A percentile compares a stretch with the other conserved stretches of the same genome.
phyloP scores from a whole-genome alignment of 495 filamentous ascomycete species.

The Sordaria brevicollis region DNA sequence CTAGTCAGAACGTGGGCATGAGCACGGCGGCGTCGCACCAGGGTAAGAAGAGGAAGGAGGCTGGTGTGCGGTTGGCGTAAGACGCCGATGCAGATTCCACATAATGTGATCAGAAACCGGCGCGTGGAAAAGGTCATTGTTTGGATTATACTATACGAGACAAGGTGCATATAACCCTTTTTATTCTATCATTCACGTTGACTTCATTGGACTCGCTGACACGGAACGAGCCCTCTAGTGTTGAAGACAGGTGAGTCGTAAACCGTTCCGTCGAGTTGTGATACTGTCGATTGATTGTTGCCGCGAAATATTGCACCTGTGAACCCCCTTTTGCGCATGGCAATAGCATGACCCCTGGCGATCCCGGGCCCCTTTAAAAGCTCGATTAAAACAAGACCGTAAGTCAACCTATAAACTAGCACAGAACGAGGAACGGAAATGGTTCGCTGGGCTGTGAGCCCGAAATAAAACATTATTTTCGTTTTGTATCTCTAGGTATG shows the following conservation, averaged over 20 bases:
- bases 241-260: not conserved
- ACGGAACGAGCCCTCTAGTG: not conserved
- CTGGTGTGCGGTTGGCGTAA: conserved; percentile 76
- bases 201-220: not conserved
- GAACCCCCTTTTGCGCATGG: not conserved
- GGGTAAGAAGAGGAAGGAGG: conserved; percentile 76
- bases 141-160: not conserved
- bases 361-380: not conserved
- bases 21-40: conserved; percentile 63
- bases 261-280: not conserved
- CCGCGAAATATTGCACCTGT: not conserved
- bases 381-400: not conserved
- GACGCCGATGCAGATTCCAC: not conserved
- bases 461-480: not conserved
- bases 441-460: not conserved
- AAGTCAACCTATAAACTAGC: not conserved
- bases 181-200: not conserved
- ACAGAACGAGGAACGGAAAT: not conserved
- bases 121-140: not conserved
- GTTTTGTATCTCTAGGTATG: not conserved
- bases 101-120: not conserved
- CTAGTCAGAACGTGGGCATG: conserved; percentile 74
- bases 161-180: conserved; percentile 4
- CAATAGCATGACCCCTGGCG: not conserved
- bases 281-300: not conserved